Base-by-base conservation (phyloP, 257 asterid genomes). In the Scutellaria baicalensis region DNA sequence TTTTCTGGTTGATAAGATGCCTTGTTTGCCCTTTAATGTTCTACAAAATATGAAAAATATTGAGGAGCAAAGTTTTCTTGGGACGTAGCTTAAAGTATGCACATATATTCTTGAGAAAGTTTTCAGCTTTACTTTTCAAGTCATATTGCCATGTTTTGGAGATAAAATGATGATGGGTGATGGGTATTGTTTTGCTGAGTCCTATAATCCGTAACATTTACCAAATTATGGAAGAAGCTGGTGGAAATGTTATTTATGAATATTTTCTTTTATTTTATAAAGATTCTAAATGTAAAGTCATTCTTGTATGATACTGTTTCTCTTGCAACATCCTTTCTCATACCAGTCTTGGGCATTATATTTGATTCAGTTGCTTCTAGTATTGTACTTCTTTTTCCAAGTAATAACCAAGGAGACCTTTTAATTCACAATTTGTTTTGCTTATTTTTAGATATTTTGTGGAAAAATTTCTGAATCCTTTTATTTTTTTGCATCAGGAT, bases 401-500 rank as follows among this genome's bases (percentile, higher is more conserved):
- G 12, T 61, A 61, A 49, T 39, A 21, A 42, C 54, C 47, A 8
- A 40, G 40, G 51, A 36, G 35, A 9, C 55, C 33, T 16, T 42
- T n/a, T 43, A 27, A 57, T 27, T 50, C 18, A 10, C 51, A 14
- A 6, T 57, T 59, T 55, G 52, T 66, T 49, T 78, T 66, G 23
- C 66, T 45, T 68, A 45, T 33, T 27, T 27, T 38, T 64, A 39
- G 14, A 39, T 47, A 16, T 31, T 59, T 68, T 49, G 56, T 48
- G 55, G 78, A 48, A 44, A 71, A 51, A 20, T 17, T 51, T 39
- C 51, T 75, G 64, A 70, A 44, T 78, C 61, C 71, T 74, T 36
- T 27, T 55, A 39, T 66, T 59, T 64, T 45, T 72, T 40, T 79
- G 64, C 68, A 60, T 60, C 78, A 92, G 98, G 98, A 92, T 66